Evolutionary conservation across 208 protist species (phyloP), one percentile per base, ranked within the genome.

Genomic region (Strigomonas culicis): DNA sequence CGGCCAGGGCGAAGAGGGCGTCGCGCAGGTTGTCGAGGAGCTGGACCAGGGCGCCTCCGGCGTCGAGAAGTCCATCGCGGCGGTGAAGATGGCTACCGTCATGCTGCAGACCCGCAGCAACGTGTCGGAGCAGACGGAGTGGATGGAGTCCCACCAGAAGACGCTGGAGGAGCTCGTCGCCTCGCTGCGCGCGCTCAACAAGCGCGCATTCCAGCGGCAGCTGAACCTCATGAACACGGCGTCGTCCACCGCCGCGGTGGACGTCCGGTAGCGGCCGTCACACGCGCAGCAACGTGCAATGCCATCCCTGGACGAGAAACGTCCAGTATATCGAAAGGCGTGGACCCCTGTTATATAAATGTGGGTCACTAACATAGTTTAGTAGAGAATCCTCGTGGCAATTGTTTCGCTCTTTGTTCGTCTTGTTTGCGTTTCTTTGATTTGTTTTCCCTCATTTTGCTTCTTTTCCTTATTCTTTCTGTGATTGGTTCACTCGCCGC

Each of bases 101-200:
- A 75, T 92, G 65, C 70, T 92, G 32, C 71, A 88, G 43, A 86
- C 81, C 6, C 83, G 81, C 59, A 63, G 74, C 15, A 63, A 67
- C 17, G 84, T 85, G 44, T 59, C 50, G 24, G 79, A 88, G 57
- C 80, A 85, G 60, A 77, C 76, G 61, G 75, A 86, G 34, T 88
- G 79, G 81, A 92, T 88, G 79, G 74, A 86, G 50, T 67, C 74
- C 21, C 79, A 88, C 47, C 81, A 88, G 50, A 72, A 82, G 59
- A 75, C 79, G n/a, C 46, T 88, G 47, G 61, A 82, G n/a, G 75
- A 87, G 55, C 70, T 88, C 25, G 70, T 88, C n/a, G 46, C 41
- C 4, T 88, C 85, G 21, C 72, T 86, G 46, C 70, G 71, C 17
- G 32, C 68, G 31, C 57, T 92, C 19, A 86, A 88, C 56, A 80